Evolutionary conservation across 129 eudicot species (phyloP), one percentile per base, ranked within the genome.

Genomic region (Chrysanthemum lavandulifolium): DNA sequence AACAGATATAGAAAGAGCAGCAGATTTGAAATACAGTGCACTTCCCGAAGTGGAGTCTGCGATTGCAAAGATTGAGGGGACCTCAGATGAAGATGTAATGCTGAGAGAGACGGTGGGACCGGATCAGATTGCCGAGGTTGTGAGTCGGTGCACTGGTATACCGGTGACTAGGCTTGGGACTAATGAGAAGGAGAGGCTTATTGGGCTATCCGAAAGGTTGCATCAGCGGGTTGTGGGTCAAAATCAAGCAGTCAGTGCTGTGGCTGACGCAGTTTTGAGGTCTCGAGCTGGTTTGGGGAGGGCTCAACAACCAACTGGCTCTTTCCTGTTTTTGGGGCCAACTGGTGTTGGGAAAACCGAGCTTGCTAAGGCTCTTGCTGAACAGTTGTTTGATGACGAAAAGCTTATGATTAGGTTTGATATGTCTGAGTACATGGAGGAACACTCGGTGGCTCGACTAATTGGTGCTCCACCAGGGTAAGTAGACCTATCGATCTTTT

Each of bases 381-480:
- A 23, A 23, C 25, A 23, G 25, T 23, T 23, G 25, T 23, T 23
- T 23, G 99, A 90, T 49, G 97, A 94, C 73, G 99, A 90, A 6
- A 90, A 86, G 19, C 82, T 94, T 47, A 70, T 94, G 85, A 81
- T 94, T 16, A 81, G 99, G 66, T 86, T 94, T n/a, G 99, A 94
- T 60, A 94, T 94, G 99, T 90, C 97, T 0, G 99, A 94, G 79
- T 94, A 94, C 58, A 94, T 90, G 97, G 99, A 94, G 76, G 96
- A 94, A 23, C 99, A 94, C 76, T 94, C 99, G 5, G 97, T 90
- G 16, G 86, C 99, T 10, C 82, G 99, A 13, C 67, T 90, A 36
- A 94, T 94, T 33, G 99, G 99, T 19, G 97, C 99, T 73, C 99
- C 99, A 62, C 99, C 99, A 14, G 97, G 98, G 96, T 92, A 54